Base-by-base conservation (phyloP, 106 monocot species). In the Dendrobium officinale region DNA sequence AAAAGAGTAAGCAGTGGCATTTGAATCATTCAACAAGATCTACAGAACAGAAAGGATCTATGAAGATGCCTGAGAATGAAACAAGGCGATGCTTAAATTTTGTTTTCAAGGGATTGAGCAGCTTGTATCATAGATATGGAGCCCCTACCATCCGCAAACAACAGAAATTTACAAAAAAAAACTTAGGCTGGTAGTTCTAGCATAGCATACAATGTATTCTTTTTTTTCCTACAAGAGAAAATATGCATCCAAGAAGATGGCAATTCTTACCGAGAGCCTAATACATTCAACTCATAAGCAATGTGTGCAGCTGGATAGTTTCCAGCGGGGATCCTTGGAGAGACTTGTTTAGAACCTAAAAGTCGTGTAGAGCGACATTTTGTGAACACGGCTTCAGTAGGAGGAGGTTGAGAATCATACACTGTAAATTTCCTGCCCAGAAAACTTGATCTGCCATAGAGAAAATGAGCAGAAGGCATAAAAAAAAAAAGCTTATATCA, bases 341-440 rank as follows among this genome's bases (percentile, higher is more conserved):
- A 82, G n/a, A 89, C 70, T 56, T 89, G 86, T 59, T 80, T 80
- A 22, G 84, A 85, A 67, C 87, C 82, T 54, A 85, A 44, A 40
- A 80, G 16, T 45, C 85, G 89, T 70, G 79, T 84, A 5, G 92
- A 89, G 11, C 87, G 87, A 77, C 79, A 85, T 82, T 82, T 93
- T 73, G 87, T 73, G 40, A 85, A 19, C n/a, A 83, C 78, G 5
- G 89, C 87, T 70, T 90, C 96, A 78, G 84, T 79, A 83, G 90
- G 85, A 64, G 96, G 90, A 33, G 94, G 94, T 72, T 90, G 88
- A 59, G 86, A 84, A 84, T 97, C 96, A 86, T 92, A 94, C 10
- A 90, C 86, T 18, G 89, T 89, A 86, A 97, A 97, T 82, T 92
- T 97, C 9, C 94, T 97, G 24, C 96, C 96, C 80, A 97, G 76